Conservation (phyloP, 768 basidiomycete species). For the Hebeloma cylindrosporum region DNA sequence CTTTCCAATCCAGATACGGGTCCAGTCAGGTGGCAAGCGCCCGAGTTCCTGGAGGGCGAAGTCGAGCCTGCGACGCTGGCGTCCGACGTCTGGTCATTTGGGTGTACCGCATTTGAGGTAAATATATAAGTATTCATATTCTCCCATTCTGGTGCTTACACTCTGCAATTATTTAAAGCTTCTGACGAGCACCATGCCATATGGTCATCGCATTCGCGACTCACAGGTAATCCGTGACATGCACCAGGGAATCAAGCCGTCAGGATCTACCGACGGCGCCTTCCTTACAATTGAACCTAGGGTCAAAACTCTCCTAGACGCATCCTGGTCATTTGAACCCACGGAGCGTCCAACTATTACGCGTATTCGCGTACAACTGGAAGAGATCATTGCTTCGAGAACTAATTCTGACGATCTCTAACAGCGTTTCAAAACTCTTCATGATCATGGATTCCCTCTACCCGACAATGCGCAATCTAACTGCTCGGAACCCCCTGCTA, state of each 20-base stretch:
- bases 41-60: constrained; percentile 34
- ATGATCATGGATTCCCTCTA: too few relatives aligned
- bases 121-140: too few relatives aligned
- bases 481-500: too few relatives aligned
- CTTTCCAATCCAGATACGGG: constrained; percentile 30
- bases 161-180: too few relatives aligned
- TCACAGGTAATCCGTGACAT: constrained; percentile 23
- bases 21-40: constrained; percentile 35
- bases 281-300: constrained; percentile 12
- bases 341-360: constrained; percentile 22
- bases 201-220: constrained; percentile 22
- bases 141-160: too few relatives aligned
- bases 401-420: too few relatives aligned
- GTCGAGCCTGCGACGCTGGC: constrained; percentile 21
- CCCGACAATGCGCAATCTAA: too few relatives aligned
- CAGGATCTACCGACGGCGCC: constrained; percentile 1
- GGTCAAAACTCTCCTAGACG: constrained; percentile 18
- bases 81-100: constrained; percentile 37
- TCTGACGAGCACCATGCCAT: constrained; percentile 25
- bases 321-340: constrained; percentile 24
- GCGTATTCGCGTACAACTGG: constrained; percentile 14
- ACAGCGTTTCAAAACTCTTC: too few relatives aligned
- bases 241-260: constrained; percentile 21
- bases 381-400: constrained; percentile 12
- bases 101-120: constrained; percentile 37